Percentiles rank a stretch among this genome's conserved stretches.
Evolutionary conservation across 352 stramenopile species (phyloP).

Genomic region (Globisporangium mamillatum): DNA sequence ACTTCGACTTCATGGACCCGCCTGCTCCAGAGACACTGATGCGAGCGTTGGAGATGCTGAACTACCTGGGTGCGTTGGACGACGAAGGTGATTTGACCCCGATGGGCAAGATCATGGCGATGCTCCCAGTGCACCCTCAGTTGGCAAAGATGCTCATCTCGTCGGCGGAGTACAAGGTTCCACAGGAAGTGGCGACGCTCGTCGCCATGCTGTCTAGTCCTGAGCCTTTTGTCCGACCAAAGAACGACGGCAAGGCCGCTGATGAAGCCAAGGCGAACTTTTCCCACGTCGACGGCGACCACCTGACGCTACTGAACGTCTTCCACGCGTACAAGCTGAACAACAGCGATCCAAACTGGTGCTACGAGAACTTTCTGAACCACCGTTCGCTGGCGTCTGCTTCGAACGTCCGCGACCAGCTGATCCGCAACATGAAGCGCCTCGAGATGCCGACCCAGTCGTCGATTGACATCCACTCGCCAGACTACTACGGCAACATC

Average conservation of each 20-base stretch:
- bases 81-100: constrained; percentile 96
- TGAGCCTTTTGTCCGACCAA: constrained; percentile 93
- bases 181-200: constrained; percentile 97
- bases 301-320: constrained; percentile 97
- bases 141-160: constrained; percentile 97
- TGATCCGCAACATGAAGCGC: constrained; percentile 97
- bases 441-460: constrained; percentile 74
- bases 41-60: constrained; percentile 97
- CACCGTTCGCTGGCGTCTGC: constrained; percentile 92
- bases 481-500: constrained; percentile 93
- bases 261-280: constrained; percentile 97
- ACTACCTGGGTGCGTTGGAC: constrained; percentile 97
- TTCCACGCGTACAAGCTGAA: constrained; percentile 98
- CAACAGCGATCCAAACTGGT: constrained; percentile 92
- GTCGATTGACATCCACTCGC: constrained; percentile 69
- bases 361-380: constrained; percentile 98
- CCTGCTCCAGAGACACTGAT: constrained; percentile 98
- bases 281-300: constrained; percentile 94
- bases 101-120: constrained; percentile 91
- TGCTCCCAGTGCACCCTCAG: constrained; percentile 97
- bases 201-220: constrained; percentile 96
- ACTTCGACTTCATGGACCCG: constrained; percentile 99
- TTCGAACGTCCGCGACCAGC: constrained; percentile 95
- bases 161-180: constrained; percentile 94
- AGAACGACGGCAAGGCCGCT: constrained; percentile 94